A percentile compares a stretch with the other conserved stretches of the same genome.
These are phyloP conservation scores for Fusarium foetens DNA, from an alignment of 2,329 filamentous ascomycete genomes.

Conservation along the genomic window DNA sequence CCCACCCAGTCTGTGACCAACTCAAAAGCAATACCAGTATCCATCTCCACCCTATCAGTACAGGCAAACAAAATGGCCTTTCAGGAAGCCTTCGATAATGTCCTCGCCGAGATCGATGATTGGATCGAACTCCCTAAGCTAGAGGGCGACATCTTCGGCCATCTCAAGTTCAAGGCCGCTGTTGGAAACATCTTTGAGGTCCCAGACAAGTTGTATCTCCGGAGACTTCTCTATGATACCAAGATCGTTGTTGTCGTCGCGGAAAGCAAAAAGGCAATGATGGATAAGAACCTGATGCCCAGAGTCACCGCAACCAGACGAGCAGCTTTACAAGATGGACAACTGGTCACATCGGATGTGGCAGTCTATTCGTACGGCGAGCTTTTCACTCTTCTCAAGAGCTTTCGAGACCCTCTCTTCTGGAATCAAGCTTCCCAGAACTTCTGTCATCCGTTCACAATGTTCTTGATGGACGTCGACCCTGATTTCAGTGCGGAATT, in stretches of 20 bases:
- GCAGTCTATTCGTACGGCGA: neutral
- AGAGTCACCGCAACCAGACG: neutral
- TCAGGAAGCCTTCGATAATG: fast-evolving
- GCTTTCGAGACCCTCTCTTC: neutral
- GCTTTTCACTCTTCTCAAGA: neutral
- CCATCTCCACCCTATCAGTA: neutral
- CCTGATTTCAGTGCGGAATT: neutral
- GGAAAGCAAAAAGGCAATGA: neutral
- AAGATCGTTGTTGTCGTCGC: neutral
- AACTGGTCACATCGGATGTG: neutral
- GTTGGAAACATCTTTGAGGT: neutral
- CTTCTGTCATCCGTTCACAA: neutral
- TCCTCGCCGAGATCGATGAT: fast-evolving
- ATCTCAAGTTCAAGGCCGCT: neutral
- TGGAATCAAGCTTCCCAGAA: neutral
- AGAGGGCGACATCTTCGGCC: neutral
- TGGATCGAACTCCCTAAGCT: neutral
- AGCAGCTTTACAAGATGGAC: neutral
- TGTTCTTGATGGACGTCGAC: neutral
- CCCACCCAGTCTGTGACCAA: neutral
- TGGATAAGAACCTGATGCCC: neutral
- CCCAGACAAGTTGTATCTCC: neutral
- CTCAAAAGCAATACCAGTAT: neutral
- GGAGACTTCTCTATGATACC: neutral
- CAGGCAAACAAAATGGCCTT: neutral